Evolutionary conservation across 1,139 yeast species (phyloP).

Genomic region (Debaryomycetaceae sp.): DNA sequence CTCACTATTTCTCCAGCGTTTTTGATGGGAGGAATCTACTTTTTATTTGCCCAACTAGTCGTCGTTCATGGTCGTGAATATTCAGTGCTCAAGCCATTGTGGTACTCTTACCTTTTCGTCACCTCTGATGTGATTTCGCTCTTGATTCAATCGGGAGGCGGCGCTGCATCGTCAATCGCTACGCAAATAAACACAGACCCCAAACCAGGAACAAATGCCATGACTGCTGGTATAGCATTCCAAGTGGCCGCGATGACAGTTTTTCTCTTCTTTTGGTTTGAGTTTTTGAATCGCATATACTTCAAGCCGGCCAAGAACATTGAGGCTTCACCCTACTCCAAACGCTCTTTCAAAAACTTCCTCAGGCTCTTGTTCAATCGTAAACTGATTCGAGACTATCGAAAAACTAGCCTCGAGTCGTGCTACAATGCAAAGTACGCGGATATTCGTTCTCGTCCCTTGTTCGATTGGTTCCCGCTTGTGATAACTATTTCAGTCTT

Average conservation of each 20-base stretch:
- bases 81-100: constrained; percentile 61
- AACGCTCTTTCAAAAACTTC: constrained; percentile 16
- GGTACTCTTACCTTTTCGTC: constrained; percentile 62
- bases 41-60: constrained; percentile 60
- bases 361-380: constrained; percentile 20
- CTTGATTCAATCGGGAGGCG: constrained; percentile 72
- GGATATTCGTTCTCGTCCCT: constrained; percentile 26
- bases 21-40: constrained; percentile 81
- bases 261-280: constrained; percentile 47
- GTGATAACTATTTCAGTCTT: constrained; percentile 45
- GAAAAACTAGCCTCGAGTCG: constrained; percentile 15
- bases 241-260: constrained; percentile 68
- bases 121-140: constrained; percentile 59
- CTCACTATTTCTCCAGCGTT: constrained; percentile 83
- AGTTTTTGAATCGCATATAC: constrained; percentile 38
- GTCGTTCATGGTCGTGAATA: constrained; percentile 56
- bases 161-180: constrained; percentile 61
- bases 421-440: constrained; percentile 30
- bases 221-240: constrained; percentile 74
- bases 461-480: constrained; percentile 39
- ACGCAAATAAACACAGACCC: constrained; percentile 25
- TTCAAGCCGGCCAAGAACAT: constrained; percentile 16
- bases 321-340: constrained; percentile 11
- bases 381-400: constrained; percentile 14
- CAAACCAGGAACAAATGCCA: constrained; percentile 54